Conservation (phyloP, 2,329 filamentous ascomycete genomes). For the Colletotrichum trifolii region DNA sequence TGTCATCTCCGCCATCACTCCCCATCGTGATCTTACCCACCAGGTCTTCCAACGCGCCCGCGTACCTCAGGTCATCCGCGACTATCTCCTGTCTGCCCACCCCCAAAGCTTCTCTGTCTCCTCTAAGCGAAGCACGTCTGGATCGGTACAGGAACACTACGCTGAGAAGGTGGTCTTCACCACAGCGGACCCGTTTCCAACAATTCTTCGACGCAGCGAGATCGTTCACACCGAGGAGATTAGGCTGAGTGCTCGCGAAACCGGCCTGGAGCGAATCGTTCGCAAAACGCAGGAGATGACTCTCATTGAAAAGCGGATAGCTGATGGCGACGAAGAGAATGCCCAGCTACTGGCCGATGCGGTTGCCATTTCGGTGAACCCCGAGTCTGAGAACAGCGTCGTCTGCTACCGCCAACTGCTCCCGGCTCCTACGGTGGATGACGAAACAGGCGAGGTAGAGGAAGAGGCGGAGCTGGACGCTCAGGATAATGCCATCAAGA, state of each 20-base stretch:
- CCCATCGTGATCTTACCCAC: slow-evolving; percentile 84
- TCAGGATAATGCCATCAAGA: slow-evolving; percentile 82
- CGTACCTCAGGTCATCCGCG: slow-evolving; percentile 84
- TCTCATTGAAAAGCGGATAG: slow-evolving; percentile 77
- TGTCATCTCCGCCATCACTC: slow-evolving; percentile 82
- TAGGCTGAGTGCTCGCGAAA: slow-evolving; percentile 79
- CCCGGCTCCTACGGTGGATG: slow-evolving; percentile 59
- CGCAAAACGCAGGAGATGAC: slow-evolving; percentile 90
- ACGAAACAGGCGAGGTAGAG: slow-evolving; percentile 53
- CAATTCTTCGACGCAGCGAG: slow-evolving; percentile 88
- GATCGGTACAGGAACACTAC: slow-evolving; percentile 77
- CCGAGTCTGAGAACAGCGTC: slow-evolving; percentile 79
- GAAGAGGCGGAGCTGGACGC: slow-evolving; percentile 62
- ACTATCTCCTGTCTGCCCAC: slow-evolving; percentile 83
- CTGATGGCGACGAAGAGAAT: slow-evolving; percentile 77
- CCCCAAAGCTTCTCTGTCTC: slow-evolving; percentile 85
- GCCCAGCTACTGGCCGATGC: slow-evolving; percentile 79
- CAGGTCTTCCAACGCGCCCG: slow-evolving; percentile 90
- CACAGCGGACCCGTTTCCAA: slow-evolving; percentile 88
- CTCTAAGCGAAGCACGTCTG: slow-evolving; percentile 74
- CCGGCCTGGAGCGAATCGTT: slow-evolving; percentile 89
- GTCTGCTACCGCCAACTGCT: slow-evolving; percentile 81
- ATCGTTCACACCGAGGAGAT: slow-evolving; percentile 77
- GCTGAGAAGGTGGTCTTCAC: slow-evolving; percentile 88
- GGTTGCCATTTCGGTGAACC: slow-evolving; percentile 80